These are phyloP conservation scores for Teratosphaeria gauchensis DNA, from an alignment of 2,329 filamentous ascomycete species.

Conservation along the genomic window DNA sequence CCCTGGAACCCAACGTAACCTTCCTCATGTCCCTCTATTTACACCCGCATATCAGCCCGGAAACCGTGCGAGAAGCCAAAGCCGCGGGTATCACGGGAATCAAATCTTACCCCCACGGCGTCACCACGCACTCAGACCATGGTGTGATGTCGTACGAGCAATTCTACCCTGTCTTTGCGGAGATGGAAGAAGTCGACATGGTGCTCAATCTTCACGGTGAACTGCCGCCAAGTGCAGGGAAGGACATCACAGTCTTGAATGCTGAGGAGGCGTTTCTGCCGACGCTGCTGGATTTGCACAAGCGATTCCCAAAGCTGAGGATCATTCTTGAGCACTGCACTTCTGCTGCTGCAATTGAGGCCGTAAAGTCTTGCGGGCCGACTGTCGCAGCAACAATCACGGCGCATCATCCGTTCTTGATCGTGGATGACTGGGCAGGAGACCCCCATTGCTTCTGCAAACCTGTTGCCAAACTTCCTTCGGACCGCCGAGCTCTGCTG, in stretches of 20 bases:
- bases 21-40: conserved; percentile 45
- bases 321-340: conserved; percentile 75
- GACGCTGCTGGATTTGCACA: conserved; percentile 63
- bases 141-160: conserved; percentile 61
- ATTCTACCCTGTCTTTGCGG: conserved; percentile 73
- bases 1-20: conserved; percentile 39
- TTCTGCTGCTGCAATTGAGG: conserved; percentile 67
- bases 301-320: conserved; percentile 61
- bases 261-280: conserved; percentile 73
- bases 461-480: conserved; percentile 54
- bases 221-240: conserved; percentile 46
- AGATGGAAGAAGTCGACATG: conserved; percentile 76
- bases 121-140: conserved; percentile 51
- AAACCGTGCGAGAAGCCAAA: conserved; percentile 60
- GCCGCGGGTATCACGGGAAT: conserved; percentile 61
- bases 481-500: conserved; percentile 63
- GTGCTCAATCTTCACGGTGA: conserved; percentile 94
- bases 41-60: conserved; percentile 39
- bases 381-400: conserved; percentile 76
- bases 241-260: conserved; percentile 44
- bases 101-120: conserved; percentile 56
- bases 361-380: conserved; percentile 66
- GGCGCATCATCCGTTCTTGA: conserved; percentile 75
- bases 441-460: conserved; percentile 75
- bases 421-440: conserved; percentile 60